These are phyloP conservation scores for Trichoderma orchidacearum DNA, from an alignment of 495 filamentous ascomycete species.

Conservation along the genomic window DNA sequence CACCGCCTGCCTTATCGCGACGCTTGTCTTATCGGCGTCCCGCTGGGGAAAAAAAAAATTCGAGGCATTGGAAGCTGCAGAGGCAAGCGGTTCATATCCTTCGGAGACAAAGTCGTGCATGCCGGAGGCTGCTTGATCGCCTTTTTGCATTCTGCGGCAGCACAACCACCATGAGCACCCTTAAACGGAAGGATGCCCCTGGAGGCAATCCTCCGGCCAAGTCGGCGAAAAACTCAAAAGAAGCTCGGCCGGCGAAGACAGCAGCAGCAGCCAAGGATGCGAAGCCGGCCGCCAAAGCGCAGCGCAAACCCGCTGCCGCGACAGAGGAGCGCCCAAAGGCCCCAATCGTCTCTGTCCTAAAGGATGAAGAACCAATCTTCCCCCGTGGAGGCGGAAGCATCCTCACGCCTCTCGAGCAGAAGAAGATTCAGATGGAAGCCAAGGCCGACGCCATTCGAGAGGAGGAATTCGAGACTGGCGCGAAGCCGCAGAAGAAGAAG, in stretches of 20 bases:
- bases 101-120: neutral
- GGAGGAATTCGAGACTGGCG: conserved; percentile 40
- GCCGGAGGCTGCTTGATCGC: neutral
- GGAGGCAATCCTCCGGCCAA: conserved; percentile 23
- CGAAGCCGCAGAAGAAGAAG: conserved; percentile 29
- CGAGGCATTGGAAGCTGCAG: neutral
- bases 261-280: conserved; percentile 4
- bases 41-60: conserved; percentile 10
- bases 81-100: neutral
- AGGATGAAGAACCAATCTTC: conserved; percentile 76
- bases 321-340: conserved; percentile 12
- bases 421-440: conserved; percentile 91
- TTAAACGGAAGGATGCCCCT: conserved; percentile 34
- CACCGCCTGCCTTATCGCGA: neutral
- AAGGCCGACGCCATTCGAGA: conserved; percentile 89
- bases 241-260: conserved; percentile 8
- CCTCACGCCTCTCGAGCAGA: conserved; percentile 85
- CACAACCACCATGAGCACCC: conserved; percentile 21
- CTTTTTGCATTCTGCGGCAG: conserved; percentile 1
- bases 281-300: conserved; percentile 3
- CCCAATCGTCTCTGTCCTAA: conserved; percentile 20
- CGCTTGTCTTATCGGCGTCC: conserved; percentile 9
- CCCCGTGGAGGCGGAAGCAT: conserved; percentile 86
- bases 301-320: conserved; percentile 5
- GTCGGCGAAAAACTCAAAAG: conserved; percentile 13